Conservation (phyloP, 371 early-diverging fungal species). For the Fennellomyces sp. region DNA sequence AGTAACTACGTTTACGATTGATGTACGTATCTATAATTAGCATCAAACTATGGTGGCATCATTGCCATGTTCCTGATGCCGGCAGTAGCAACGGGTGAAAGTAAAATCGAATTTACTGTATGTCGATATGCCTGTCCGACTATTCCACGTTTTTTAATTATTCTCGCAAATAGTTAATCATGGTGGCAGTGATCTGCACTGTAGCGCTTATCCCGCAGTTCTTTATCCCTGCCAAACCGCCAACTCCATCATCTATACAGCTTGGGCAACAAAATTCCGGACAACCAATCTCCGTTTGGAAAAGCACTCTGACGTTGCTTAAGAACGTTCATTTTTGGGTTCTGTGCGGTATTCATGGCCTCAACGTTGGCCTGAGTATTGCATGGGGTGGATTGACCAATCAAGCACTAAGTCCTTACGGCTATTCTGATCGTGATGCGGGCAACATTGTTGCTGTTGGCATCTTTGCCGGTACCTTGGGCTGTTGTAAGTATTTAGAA, state of each 20-base stretch:
- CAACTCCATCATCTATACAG: constrained; percentile 45
- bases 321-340: constrained; percentile 58
- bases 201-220: constrained; percentile 44
- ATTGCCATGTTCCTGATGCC: constrained; percentile 34
- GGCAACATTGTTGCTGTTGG: constrained; percentile 61
- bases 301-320: constrained; percentile 45
- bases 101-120: constrained; percentile 25
- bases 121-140: constrained; percentile 8
- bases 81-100: constrained; percentile 24
- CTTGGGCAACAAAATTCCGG: background rate
- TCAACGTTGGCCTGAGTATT: constrained; percentile 66
- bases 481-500: constrained; percentile 37
- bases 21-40: constrained; percentile 11
- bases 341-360: constrained; percentile 54
- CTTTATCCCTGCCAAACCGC: constrained; percentile 51
- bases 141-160: too few species aligned
- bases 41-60: constrained; percentile 31
- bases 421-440: constrained; percentile 59
- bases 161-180: constrained; percentile 49
- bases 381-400: constrained; percentile 64
- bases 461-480: constrained; percentile 53
- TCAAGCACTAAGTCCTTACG: constrained; percentile 64
- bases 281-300: constrained; percentile 31
- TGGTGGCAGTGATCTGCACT: constrained; percentile 46
- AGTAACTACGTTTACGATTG: background rate